These are phyloP conservation scores for Cytospora piceae DNA, from an alignment of 2,329 filamentous ascomycete species.

Conservation along the genomic window DNA sequence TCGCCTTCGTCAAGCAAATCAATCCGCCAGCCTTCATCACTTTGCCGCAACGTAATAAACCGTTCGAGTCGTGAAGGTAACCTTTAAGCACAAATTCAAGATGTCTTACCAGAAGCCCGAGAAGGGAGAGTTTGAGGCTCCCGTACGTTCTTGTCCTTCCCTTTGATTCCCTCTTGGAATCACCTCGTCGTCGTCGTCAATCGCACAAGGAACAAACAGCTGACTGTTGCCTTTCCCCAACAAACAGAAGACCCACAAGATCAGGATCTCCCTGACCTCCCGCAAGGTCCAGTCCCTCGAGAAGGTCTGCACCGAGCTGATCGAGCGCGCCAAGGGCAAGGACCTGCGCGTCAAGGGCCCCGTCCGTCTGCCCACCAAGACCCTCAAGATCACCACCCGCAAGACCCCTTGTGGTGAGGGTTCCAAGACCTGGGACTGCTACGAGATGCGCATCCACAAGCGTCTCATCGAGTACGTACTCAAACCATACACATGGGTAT, in stretches of 20 bases:
- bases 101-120: slow-evolving; percentile 97
- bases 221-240: slow-evolving; percentile 9
- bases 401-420: slow-evolving; percentile 99
- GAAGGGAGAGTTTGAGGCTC: slow-evolving; percentile 90
- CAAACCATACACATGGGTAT: too few relatives aligned
- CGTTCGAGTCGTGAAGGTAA: slow-evolving; percentile 82
- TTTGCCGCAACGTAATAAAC: slow-evolving; percentile 68
- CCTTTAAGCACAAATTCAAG: slow-evolving; percentile 47
- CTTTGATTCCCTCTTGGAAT: too few relatives aligned
- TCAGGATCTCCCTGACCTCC: slow-evolving; percentile 95
- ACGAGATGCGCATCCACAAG: slow-evolving; percentile 99
- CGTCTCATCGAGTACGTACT: slow-evolving; percentile 83
- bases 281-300: slow-evolving; percentile 95
- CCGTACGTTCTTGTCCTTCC: slow-evolving; percentile 57
- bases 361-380: slow-evolving; percentile 97
- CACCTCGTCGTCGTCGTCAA: background rate
- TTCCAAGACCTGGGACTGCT: slow-evolving; percentile 99
- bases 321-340: slow-evolving; percentile 98
- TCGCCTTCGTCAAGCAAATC: slow-evolving; percentile 29
- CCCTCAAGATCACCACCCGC: slow-evolving; percentile 93
- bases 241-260: slow-evolving; percentile 86
- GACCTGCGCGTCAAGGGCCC: slow-evolving; percentile 98
- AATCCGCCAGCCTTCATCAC: slow-evolving; percentile 66
- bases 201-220: background rate
- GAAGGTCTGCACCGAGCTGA: slow-evolving; percentile 97